Base-by-base conservation (phyloP, 805 yeast species). In the Teunomyces gatunensis region DNA sequence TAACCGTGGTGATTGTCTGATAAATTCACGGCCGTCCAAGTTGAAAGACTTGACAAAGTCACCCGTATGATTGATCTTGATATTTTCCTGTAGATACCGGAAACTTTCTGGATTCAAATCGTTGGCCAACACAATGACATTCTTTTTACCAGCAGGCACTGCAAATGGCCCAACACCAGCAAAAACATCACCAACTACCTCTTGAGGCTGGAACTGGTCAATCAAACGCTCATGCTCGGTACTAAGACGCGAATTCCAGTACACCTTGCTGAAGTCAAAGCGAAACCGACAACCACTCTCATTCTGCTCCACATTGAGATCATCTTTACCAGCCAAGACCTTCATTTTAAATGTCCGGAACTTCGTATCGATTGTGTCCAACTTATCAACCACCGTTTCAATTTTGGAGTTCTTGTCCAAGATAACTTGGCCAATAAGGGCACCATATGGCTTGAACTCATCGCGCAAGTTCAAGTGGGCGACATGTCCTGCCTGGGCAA, bases 101-200 rank as follows among this genome's bases (percentile, higher is more conserved):
- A 71, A 87, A 49, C 96, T 84, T 50, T 85, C 87, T 0, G 97
- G 98, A 60, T 94, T 94, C 63, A 94, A 73, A 64, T 94, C 99
- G 63, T 91, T 94, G 9, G 97, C 97, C 56, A 94, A 73, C 0
- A 89, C 96, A 45, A 91, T 63, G 9, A 84, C 86, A 12, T 79
- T 78, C 51, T 85, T 88, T 64, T 86, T 89, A 11, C 91, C 98
- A 0, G 97, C 96, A 0, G 99, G 99, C 1, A 94, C 81, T 1
- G 96, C 92, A 71, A 95, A 94, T 4, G 99, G 99, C 0, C 99
- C 99, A 1, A 94, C 98, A 41, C 99, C 99, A 0, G 97, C 98
- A 81, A 95, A 88, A 0, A 90, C 97, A 70, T 94, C 99, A 58
- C 89, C 89, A 0, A 95, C 87, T 5, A 89, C 87, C 49, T 85